Base-by-base conservation (phyloP, 1,284 basidiomycete species). In the Puccinia triticina region DNA sequence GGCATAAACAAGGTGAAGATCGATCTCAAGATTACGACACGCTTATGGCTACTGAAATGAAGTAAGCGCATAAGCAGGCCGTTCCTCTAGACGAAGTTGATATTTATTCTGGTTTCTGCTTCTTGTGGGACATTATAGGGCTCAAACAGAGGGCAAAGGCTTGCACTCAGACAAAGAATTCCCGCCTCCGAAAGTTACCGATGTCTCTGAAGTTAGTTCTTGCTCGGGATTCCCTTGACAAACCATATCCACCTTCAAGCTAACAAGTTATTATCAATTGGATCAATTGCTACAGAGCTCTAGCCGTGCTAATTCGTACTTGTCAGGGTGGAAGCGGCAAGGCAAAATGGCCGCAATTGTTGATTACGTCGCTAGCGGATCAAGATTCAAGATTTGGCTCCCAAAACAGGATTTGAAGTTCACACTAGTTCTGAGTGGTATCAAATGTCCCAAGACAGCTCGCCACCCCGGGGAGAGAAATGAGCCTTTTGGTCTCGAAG, bases 21-120 rank as follows among this genome's bases (percentile, higher is more conserved):
- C 91, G 95, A 75, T 96, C 95, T 29, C 90, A 93, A 18, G 96
- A 98, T 86, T 95, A 94, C 85, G 96, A 99, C 88, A 94, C 94
- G 87, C 89, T 98, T 64, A 95, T 98, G 90, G 92, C 93, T 55
- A 96, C 96, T 21, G 96, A 99, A 83, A 88, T 94, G 93, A 89
- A 89, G 93, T 95, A 85, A 88, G 92, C 88, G 43, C n/a, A 26
- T n/a, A 23, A 64, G 57, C 26, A 23, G 7, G 29, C 11, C 43
- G 26, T 57, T 18, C 48, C 48, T 46, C 5, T 4, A 73, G 34
- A 55, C 73, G 11, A n/a, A 40, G 14, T 40, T 55, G 26, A 40
- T 71, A 79, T 83, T 71, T 84, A 34, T 18, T 50, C 69, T 71
- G 59, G n/a, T 50, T 78, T 2, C 85, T 94, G 93, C 57, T 64